These are phyloP conservation scores for Lodderomyces theae DNA, from an alignment of 1,139 yeast genomes.

Conservation along the genomic window DNA sequence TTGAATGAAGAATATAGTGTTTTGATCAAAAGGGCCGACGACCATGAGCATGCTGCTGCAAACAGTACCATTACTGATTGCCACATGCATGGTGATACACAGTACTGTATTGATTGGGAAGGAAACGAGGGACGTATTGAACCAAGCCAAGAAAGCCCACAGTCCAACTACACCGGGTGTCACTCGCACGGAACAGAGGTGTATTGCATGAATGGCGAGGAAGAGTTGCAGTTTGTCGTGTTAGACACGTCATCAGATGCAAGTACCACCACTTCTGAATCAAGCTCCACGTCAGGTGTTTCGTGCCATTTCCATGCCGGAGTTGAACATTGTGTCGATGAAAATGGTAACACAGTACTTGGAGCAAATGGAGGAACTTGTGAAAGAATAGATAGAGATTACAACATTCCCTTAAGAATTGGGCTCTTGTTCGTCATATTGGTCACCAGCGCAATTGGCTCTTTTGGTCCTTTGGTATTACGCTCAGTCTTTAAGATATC, in stretches of 20 bases:
- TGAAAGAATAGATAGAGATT: constrained; percentile 22
- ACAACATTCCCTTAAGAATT: constrained; percentile 27
- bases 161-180: constrained; percentile 26
- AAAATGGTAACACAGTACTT: constrained; percentile 14
- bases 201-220: constrained; percentile 21
- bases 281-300: constrained; percentile 12
- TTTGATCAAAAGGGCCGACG: not conserved
- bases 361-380: constrained; percentile 16
- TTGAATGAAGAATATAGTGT: not conserved
- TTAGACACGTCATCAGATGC: constrained; percentile 8
- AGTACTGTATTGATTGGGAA: constrained; percentile 23
- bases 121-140: constrained; percentile 29
- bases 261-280: constrained; percentile 4
- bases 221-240: constrained; percentile 24
- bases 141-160: constrained; percentile 28
- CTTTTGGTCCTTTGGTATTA: constrained; percentile 31
- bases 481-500: constrained; percentile 20
- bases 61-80: constrained; percentile 19
- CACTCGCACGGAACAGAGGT: constrained; percentile 27
- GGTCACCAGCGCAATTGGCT: constrained; percentile 31
- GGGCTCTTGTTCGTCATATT: constrained; percentile 32
- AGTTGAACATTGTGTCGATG: constrained; percentile 33
- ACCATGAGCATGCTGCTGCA: not conserved
- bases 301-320: constrained; percentile 41
- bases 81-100: constrained; percentile 27